These are phyloP conservation scores for Drechslerella stenobrocha DNA, from an alignment of 2,329 filamentous ascomycete species.

Conservation along the genomic window DNA sequence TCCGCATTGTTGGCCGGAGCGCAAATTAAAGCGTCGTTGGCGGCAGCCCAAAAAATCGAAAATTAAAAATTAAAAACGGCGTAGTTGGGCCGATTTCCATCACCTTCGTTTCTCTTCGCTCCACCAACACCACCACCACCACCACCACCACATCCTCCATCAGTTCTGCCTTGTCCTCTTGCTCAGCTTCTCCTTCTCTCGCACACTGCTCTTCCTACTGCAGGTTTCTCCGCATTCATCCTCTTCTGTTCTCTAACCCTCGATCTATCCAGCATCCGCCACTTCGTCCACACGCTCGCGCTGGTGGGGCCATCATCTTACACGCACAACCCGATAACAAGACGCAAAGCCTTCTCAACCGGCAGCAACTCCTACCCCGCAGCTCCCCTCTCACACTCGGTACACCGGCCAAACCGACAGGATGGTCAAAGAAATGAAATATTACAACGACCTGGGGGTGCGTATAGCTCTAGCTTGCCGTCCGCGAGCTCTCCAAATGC, in stretches of 20 bases:
- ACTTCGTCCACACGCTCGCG: not conserved
- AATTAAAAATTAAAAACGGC: conserved; percentile 5
- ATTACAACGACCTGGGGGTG: conserved; percentile 79
- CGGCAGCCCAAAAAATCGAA: not conserved
- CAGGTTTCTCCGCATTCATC: not conserved
- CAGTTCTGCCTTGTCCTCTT: not conserved
- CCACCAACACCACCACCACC: conserved; percentile 22
- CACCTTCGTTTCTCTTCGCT: conserved; percentile 29
- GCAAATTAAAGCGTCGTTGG: too few species aligned
- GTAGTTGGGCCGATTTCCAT: conserved; percentile 25
- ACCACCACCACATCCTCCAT: not conserved
- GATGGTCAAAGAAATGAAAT: conserved; percentile 79
- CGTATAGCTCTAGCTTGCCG: conserved; percentile 53
- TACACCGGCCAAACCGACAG: conserved; percentile 54
- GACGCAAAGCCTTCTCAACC: not conserved
- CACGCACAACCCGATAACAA: not conserved
- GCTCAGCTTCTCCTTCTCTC: not conserved
- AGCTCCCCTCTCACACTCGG: conserved; percentile 20
- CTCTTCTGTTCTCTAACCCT: conserved; percentile 21
- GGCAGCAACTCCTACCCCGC: not conserved
- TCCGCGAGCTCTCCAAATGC: conserved; percentile 50
- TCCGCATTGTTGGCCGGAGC: too few species aligned
- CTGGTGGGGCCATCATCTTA: not conserved
- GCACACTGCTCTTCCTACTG: not conserved
- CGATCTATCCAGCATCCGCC: conserved; percentile 6